Evolutionary conservation across 169 alveolate species (phyloP), one percentile per base, ranked within the genome.

Genomic region (Cryptosporidium andersoni): DNA sequence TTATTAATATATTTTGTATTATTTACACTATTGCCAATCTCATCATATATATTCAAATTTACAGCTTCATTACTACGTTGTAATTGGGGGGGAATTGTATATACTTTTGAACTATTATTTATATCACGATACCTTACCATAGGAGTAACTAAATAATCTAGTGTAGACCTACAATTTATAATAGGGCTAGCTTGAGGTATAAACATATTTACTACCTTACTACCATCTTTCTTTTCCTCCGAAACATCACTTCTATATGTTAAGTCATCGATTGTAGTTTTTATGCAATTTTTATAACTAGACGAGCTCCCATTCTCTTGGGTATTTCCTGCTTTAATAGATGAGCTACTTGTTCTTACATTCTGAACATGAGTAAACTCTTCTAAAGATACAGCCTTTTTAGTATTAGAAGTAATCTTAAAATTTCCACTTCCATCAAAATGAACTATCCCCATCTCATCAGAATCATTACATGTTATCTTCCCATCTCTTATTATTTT

Each of bases 51-150:
- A n/a, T 66, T 64, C 55, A 37, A 58, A 45, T 74, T 74, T 36
- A 62, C 55, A 6, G 68, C 56, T 7, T 74, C 85, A 49, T 74
- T 74, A 42, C 85, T 74, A 5, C 74, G 60, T 34, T 25, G 25
- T 8, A 74, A 63, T 37, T 74, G 85, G 6, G 85, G 85, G 5
- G 85, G 74, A 3, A 74, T 63, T 1, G 85, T 74, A 12, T 48
- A 58, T 25, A 74, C 85, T 51, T 74, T 74, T 25, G 45, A 64
- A 43, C 60, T 74, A 60, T 64, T 58, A 25, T 60, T 55, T 43
- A 74, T 60, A 74, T 74, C 85, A 45, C 85, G 39, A 14, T 74
- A 74, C 47, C 85, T 74, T 9, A 74, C 85, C 85, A 74, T 42
- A 6, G 85, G 85, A 2, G 85, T 74, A 7, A 74, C 85, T 7